Conservation (phyloP, 768 basidiomycete species). For the Leccinum aurantiacum region DNA sequence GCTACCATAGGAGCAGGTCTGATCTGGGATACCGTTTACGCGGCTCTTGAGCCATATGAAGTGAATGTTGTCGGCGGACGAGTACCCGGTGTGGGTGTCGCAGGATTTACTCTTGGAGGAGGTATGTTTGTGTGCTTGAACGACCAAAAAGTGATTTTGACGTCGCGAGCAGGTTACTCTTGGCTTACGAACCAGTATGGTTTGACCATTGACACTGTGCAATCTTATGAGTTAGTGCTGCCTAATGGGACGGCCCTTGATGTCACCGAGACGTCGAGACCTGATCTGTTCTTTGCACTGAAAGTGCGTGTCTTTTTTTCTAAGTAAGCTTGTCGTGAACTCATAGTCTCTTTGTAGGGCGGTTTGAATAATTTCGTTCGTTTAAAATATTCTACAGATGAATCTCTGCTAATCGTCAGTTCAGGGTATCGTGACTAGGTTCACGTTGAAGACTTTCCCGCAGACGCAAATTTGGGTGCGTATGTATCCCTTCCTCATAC, state of each 20-base stretch:
- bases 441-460: slow-evolving; percentile 53
- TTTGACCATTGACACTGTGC: slow-evolving; percentile 54
- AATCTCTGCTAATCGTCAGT: not conserved
- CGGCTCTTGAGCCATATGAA: slow-evolving; percentile 41
- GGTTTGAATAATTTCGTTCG: slow-evolving; percentile 61
- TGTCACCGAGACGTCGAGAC: slow-evolving; percentile 35
- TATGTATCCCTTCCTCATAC: slow-evolving; percentile 7
- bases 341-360: slow-evolving; percentile 38
- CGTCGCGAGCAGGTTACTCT: slow-evolving; percentile 15
- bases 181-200: slow-evolving; percentile 65
- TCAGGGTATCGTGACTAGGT: slow-evolving; percentile 59
- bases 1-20: slow-evolving; percentile 42
- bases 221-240: slow-evolving; percentile 55
- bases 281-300: slow-evolving; percentile 46
- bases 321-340: not conserved
- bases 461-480: slow-evolving; percentile 61
- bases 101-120: slow-evolving; percentile 58
- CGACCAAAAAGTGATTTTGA: not conserved
- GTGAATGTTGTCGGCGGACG: slow-evolving; percentile 59
- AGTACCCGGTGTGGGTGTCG: slow-evolving; percentile 58
- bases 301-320: slow-evolving; percentile 29
- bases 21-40: slow-evolving; percentile 68
- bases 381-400: not conserved
- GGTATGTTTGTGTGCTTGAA: slow-evolving; percentile 27
- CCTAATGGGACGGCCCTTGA: slow-evolving; percentile 40